phyloP scores from a whole-genome alignment of 2,329 filamentous ascomycete species.

The Diplodia intermedia region DNA sequence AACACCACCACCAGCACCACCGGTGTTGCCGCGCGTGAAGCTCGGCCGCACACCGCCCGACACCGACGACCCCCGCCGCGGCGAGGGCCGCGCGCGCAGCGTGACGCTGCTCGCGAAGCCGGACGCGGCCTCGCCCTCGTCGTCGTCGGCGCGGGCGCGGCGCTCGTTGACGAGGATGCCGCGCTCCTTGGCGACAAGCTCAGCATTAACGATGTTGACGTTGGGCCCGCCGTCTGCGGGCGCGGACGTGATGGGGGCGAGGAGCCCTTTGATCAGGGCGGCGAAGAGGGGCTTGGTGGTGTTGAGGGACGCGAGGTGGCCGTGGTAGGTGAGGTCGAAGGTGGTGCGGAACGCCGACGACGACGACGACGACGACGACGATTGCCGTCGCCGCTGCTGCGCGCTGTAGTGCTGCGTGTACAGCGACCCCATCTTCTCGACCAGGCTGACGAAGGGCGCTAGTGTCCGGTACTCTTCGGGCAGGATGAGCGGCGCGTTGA shows the following conservation, averaged over 20 bases:
- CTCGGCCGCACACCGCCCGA: slow-evolving; percentile 11
- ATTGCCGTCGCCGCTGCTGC: not conserved
- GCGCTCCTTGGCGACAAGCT: slow-evolving; percentile 75
- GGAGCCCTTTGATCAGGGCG: slow-evolving; percentile 77
- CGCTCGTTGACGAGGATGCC: slow-evolving; percentile 80
- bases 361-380: not conserved
- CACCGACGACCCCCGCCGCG: slow-evolving; percentile 43
- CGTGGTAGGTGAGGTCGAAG: slow-evolving; percentile 80
- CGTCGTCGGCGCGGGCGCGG: slow-evolving; percentile 66
- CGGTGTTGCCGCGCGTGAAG: slow-evolving; percentile 36
- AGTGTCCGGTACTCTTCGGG: slow-evolving; percentile 81
- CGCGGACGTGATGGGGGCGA: slow-evolving; percentile 62
- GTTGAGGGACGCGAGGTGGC: slow-evolving; percentile 71
- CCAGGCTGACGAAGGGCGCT: slow-evolving; percentile 75
- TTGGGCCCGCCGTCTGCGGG: slow-evolving; percentile 67
- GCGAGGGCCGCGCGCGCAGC: slow-evolving; percentile 63
- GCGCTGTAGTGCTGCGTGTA: slow-evolving; percentile 77
- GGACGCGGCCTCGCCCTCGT: slow-evolving; percentile 60
- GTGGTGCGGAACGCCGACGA: slow-evolving; percentile 63
- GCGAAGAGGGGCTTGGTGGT: slow-evolving; percentile 82
- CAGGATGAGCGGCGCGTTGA: slow-evolving; percentile 82
- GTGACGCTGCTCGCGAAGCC: slow-evolving; percentile 69
- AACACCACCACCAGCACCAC: not conserved
- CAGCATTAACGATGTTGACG: slow-evolving; percentile 84
- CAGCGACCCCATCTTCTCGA: slow-evolving; percentile 79